These are phyloP conservation scores for Sclerotiophoma versabilis DNA, from an alignment of 2,329 filamentous ascomycete species.

Conservation along the genomic window DNA sequence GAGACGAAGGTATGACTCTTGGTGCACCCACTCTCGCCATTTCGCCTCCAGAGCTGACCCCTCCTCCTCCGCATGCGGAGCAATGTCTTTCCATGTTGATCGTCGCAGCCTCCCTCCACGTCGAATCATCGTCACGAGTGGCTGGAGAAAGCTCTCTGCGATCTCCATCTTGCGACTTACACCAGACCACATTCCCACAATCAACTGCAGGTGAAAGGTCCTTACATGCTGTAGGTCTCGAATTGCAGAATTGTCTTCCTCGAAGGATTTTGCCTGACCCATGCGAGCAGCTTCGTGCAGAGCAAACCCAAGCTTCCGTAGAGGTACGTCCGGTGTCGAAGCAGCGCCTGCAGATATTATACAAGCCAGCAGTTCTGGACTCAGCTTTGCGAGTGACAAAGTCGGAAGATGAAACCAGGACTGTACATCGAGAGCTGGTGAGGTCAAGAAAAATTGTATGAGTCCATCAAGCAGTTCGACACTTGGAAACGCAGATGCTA, in stretches of 20 bases:
- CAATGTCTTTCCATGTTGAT: constrained; percentile 61
- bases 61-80: constrained; percentile 62
- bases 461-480: constrained; percentile 67
- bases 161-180: constrained; percentile 67
- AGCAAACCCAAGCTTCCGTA: constrained; percentile 67
- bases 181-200: constrained; percentile 66
- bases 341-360: constrained; percentile 68
- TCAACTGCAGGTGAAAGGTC: constrained; percentile 58
- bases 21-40: constrained; percentile 69
- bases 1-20: constrained; percentile 73
- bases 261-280: constrained; percentile 51
- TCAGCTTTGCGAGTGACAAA: constrained; percentile 62
- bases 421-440: constrained; percentile 63
- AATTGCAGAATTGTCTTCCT: constrained; percentile 59
- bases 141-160: constrained; percentile 64
- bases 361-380: constrained; percentile 67
- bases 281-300: constrained; percentile 58
- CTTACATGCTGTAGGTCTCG: constrained; percentile 61
- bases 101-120: constrained; percentile 66
- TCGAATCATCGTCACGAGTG: constrained; percentile 63
- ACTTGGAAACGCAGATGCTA: constrained; percentile 68
- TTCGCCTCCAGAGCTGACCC: constrained; percentile 66
- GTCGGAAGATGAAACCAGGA: constrained; percentile 69
- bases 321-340: constrained; percentile 61
- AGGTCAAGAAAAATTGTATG: constrained; percentile 66